Evolutionary conservation across 2,329 filamentous ascomycete species (phyloP).

Genomic region (Penicillium verrucosum): DNA sequence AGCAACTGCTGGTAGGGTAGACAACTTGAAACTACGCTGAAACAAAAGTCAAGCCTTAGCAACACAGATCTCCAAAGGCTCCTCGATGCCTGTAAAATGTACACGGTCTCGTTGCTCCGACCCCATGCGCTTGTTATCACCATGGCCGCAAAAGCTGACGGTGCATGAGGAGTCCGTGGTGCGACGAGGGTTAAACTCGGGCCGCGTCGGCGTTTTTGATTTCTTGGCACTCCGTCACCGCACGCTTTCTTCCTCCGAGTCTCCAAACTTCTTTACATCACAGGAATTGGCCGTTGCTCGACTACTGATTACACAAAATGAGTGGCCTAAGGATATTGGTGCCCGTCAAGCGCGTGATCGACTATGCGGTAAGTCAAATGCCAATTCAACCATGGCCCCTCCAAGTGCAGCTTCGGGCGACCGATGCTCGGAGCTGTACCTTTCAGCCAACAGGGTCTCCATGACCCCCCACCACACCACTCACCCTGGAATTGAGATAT

Average conservation of each 20-base stretch:
- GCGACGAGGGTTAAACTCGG: conserved; percentile 28
- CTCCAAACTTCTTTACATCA: conserved; percentile 11
- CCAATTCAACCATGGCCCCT: neutral
- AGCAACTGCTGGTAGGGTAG: neutral
- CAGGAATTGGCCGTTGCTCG: conserved; percentile 13
- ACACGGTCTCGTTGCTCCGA: neutral
- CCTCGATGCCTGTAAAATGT: neutral
- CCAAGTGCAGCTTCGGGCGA: conserved; percentile 2
- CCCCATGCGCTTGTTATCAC: neutral
- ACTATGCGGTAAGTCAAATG: conserved; percentile 68
- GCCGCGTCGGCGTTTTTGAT: conserved; percentile 31
- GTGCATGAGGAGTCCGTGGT: conserved; percentile 12
- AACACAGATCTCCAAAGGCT: neutral
- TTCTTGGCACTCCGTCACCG: conserved; percentile 34
- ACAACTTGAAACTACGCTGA: neutral
- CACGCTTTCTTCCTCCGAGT: conserved; percentile 15
- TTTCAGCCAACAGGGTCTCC: neutral
- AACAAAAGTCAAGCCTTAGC: neutral
- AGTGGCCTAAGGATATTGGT: conserved; percentile 67
- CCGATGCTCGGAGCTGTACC: conserved; percentile 7
- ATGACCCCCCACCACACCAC: neutral
- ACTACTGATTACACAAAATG: conserved; percentile 35
- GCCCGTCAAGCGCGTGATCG: conserved; percentile 79
- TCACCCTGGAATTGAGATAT: neutral
- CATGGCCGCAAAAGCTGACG: neutral